A percentile compares a stretch with the other conserved stretches of the same genome.
These are phyloP conservation scores for Durusdinium trenchii DNA, from an alignment of 73 alveolate genomes.

Conservation along the genomic window DNA sequence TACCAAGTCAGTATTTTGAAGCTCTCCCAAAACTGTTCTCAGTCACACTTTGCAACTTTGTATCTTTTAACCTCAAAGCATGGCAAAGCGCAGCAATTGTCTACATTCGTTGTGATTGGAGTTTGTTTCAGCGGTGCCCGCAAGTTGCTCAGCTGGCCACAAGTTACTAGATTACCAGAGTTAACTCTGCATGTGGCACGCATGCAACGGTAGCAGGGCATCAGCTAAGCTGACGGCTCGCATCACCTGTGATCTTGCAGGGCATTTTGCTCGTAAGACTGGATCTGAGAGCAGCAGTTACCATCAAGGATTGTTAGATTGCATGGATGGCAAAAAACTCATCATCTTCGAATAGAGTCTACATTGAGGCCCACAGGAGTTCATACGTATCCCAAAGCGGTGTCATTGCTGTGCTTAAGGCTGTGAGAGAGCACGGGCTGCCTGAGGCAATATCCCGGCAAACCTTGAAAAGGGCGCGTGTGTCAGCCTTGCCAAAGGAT, in stretches of 20 bases:
- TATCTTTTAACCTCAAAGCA: too few relatives aligned
- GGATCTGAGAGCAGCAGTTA: too few relatives aligned
- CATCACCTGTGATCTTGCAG: not conserved
- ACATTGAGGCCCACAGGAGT: not conserved
- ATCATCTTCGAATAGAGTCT: not conserved
- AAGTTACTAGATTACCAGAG: too few relatives aligned
- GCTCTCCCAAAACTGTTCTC: too few relatives aligned
- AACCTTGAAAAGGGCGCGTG: not conserved
- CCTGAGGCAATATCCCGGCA: not conserved
- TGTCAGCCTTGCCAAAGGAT: not conserved
- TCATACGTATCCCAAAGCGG: not conserved
- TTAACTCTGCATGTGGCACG: not conserved
- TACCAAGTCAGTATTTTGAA: too few relatives aligned
- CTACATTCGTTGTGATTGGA: too few relatives aligned
- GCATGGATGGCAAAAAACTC: too few relatives aligned
- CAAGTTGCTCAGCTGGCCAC: too few relatives aligned
- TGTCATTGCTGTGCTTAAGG: not conserved
- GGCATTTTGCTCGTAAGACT: not conserved
- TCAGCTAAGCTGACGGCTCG: not conserved
- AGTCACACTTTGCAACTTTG: too few relatives aligned
- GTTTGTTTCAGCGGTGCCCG: too few relatives aligned
- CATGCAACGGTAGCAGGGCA: not conserved
- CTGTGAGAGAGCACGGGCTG: not conserved
- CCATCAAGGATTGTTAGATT: too few relatives aligned
- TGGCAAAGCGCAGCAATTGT: too few relatives aligned